Base-by-base conservation (phyloP, 1,284 basidiomycete genomes). In the Austroboletus novae-zelandiae region DNA sequence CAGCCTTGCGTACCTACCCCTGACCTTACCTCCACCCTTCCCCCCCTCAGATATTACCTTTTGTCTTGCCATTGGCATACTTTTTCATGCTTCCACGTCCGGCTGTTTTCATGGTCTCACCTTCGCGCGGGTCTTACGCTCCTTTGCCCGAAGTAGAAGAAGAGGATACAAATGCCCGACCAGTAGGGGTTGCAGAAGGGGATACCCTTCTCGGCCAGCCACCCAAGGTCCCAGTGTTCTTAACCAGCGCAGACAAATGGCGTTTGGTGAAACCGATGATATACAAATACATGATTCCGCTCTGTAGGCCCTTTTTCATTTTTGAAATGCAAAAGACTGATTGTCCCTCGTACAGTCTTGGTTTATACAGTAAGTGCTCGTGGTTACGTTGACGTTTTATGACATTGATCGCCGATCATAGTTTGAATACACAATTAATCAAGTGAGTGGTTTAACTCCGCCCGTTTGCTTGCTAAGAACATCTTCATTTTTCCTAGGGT, bases 391-490 rank as follows among this genome's bases (percentile, higher is more conserved):
- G 25, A 7, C 25, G 25, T 27, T 23, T 27, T 27, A 27, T 27
- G 6, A 48, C 40, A 4, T 46, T 47, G 42, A 61, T 18, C 48
- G 13, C 43, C 46, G 46, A 48, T 42, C 41, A 50, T 65, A 95
- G 80, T 90, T 95, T 53, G 94, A 96, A 68, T 96, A 95, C 62
- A 91, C 89, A 9, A 95, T 96, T 61, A 95, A 94, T 65, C 90
- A 94, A 69, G 89, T 86, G 55, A 44, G 76, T 5, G 5, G 25
- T 42, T 13, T n/a, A 14, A 35, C n/a, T n/a, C 14, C 20, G 32
- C n/a, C 9, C 15, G 25, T 43, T 47, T 20, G 1, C 10, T 31
- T n/a, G 18, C 47, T 56, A 4, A 53, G 25, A 5, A 1, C 5
- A 46, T 50, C 17, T 27, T 27, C 25, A 9, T 27, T 27, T 25